Percentiles rank a stretch among this genome's conserved stretches.
Conservation (phyloP, 2,329 filamentous ascomycete species). For the Cercospora beticola region DNA sequence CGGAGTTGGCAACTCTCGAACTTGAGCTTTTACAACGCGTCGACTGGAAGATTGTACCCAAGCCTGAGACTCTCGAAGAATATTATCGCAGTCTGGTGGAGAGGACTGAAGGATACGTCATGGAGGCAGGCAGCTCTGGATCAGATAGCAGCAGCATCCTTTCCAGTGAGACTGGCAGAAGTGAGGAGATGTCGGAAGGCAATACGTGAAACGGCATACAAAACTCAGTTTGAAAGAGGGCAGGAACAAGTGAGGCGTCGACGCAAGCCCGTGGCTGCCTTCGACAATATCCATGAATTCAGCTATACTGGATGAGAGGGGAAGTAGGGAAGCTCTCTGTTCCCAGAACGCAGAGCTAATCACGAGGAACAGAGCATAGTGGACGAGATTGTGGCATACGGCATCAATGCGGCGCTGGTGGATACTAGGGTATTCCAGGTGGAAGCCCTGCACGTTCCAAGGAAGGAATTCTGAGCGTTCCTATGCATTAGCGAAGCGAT, state of each 20-base stretch:
- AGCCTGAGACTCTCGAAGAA: conserved; percentile 87
- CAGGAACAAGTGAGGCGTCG: neutral
- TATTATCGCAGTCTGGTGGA: conserved; percentile 89
- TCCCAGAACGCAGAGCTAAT: neutral
- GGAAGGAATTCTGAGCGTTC: conserved; percentile 10
- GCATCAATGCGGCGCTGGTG: neutral
- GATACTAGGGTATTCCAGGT: neutral
- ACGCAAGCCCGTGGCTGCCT: neutral
- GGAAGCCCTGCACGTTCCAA: neutral
- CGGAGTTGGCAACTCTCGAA: conserved; percentile 86
- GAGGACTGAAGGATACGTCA: conserved; percentile 58
- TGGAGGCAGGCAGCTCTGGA: conserved; percentile 42
- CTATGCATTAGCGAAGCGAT: conserved; percentile 9
- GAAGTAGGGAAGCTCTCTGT: neutral
- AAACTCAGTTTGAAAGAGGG: neutral
- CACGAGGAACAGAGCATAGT: neutral
- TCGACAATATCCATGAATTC: neutral
- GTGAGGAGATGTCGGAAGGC: conserved; percentile 13
- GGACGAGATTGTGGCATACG: neutral
- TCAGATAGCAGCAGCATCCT: conserved; percentile 22
- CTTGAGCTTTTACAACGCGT: conserved; percentile 89
- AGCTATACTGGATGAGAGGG: neutral
- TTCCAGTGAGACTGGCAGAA: conserved; percentile 16
- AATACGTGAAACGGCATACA: conserved; percentile 11
- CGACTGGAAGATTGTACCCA: conserved; percentile 95